phyloP scores from a whole-genome alignment of 768 basidiomycete genomes.

The Imleria badia region DNA sequence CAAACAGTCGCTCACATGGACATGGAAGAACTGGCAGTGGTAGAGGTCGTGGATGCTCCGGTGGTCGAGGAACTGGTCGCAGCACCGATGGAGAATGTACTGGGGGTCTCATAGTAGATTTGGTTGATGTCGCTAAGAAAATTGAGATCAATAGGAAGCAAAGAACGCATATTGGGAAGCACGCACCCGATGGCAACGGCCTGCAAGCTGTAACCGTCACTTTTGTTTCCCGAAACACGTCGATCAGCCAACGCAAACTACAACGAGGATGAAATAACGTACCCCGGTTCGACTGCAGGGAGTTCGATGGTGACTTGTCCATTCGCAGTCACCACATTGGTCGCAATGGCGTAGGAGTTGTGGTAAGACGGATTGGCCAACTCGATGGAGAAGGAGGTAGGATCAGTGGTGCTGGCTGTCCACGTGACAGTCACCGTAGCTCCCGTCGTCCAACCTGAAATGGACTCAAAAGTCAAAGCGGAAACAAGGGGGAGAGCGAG shows the following conservation, averaged over 20 bases:
- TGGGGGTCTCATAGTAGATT: slow-evolving; percentile 32
- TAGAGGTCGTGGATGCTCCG: too few species aligned
- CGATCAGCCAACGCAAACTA: not conserved
- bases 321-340: slow-evolving; percentile 39
- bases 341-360: slow-evolving; percentile 55
- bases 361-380: slow-evolving; percentile 52
- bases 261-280: not conserved
- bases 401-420: slow-evolving; percentile 44
- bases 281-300: slow-evolving; percentile 54
- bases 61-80: slow-evolving; percentile 8
- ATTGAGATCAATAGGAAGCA: not conserved
- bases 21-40: too few species aligned
- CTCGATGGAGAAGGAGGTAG: slow-evolving; percentile 43
- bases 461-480: slow-evolving; percentile 46
- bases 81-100: slow-evolving; percentile 46
- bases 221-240: slow-evolving; percentile 16
- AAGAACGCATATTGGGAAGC: not conserved
- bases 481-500: slow-evolving; percentile 43
- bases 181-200: slow-evolving; percentile 44
- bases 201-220: slow-evolving; percentile 48
- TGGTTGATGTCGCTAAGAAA: slow-evolving; percentile 43
- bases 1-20: too few species aligned
- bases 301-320: slow-evolving; percentile 34
- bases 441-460: too few species aligned
- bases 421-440: slow-evolving; percentile 47